A percentile compares a stretch with the other conserved stretches of the same genome.
These are phyloP conservation scores for Colletotrichum tabaci DNA, from an alignment of 2,329 filamentous ascomycete species.

Conservation along the genomic window DNA sequence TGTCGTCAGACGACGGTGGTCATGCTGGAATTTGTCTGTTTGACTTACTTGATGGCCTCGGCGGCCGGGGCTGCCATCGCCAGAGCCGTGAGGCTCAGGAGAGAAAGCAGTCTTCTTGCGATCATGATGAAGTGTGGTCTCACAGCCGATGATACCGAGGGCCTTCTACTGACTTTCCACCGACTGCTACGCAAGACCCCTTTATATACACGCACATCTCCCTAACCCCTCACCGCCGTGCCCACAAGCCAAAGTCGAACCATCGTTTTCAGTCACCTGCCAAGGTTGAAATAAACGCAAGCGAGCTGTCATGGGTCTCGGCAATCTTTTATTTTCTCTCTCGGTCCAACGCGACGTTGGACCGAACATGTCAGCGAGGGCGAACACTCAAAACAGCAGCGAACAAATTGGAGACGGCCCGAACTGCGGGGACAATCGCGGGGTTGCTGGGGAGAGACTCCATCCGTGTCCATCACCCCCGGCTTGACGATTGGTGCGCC, in stretches of 20 bases:
- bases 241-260: constrained; percentile 17
- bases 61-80: constrained; percentile 16
- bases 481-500: constrained; percentile 39
- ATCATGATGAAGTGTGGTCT: constrained; percentile 24
- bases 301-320: constrained; percentile 30
- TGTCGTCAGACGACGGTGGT: constrained; percentile 2
- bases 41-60: constrained; percentile 28
- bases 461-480: constrained; percentile 31
- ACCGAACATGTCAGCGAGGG: constrained; percentile 28
- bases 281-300: constrained; percentile 31
- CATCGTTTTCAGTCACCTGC: constrained; percentile 1
- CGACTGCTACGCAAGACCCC: background rate
- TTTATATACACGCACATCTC: constrained; percentile 15
- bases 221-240: constrained; percentile 11
- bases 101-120: constrained; percentile 14
- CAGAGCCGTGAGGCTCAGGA: constrained; percentile 33
- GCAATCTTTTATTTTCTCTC: constrained; percentile 15
- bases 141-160: background rate
- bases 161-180: background rate
- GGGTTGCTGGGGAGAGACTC: constrained; percentile 34
- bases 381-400: background rate
- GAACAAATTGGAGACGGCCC: constrained; percentile 8
- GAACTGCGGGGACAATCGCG: constrained; percentile 32
- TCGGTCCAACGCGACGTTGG: constrained; percentile 20
- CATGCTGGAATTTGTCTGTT: background rate